Evolutionary conservation across 2,329 filamentous ascomycete genomes (phyloP).

Genomic region (Elsinoe fawcettii): DNA sequence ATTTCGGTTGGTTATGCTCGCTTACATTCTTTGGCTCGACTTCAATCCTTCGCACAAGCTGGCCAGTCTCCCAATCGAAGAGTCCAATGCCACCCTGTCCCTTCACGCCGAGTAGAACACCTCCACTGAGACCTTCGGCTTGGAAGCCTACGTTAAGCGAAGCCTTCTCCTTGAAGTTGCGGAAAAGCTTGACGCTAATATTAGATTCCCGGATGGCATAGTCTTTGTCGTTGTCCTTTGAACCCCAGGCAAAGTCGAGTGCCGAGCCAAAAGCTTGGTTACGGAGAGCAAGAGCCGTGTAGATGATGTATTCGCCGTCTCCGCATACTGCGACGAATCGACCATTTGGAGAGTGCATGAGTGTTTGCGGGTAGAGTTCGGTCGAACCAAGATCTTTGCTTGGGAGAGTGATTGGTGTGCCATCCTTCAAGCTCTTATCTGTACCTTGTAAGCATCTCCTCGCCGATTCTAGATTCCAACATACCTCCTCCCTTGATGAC

Average conservation of each 20-base stretch:
- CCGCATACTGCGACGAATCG: conserved; percentile 85
- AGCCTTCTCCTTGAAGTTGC: conserved; percentile 87
- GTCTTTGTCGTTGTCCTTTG: conserved; percentile 96
- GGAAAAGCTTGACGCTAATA: conserved; percentile 93
- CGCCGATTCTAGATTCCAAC: conserved; percentile 22
- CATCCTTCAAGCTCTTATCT: conserved; percentile 80
- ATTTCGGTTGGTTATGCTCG: background rate
- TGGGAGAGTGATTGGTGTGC: conserved; percentile 72
- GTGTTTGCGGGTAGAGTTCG: conserved; percentile 91
- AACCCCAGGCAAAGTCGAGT: conserved; percentile 92
- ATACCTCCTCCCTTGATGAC: conserved; percentile 80
- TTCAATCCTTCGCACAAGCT: conserved; percentile 85
- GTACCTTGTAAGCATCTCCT: conserved; percentile 16
- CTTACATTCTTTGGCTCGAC: conserved; percentile 56
- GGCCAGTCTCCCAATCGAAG: conserved; percentile 91
- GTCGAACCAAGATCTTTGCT: conserved; percentile 94
- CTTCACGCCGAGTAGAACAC: conserved; percentile 85
- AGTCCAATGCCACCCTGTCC: conserved; percentile 91
- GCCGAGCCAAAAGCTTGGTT: conserved; percentile 97
- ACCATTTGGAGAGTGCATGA: conserved; percentile 93
- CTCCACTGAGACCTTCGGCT: conserved; percentile 82
- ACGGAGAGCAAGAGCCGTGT: conserved; percentile 90
- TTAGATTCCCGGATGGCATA: conserved; percentile 93
- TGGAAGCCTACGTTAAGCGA: conserved; percentile 85
- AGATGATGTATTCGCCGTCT: conserved; percentile 98